Percentiles rank a stretch among this genome's conserved stretches.
Conservation (phyloP, 306 rosid genomes). For the Sesbania bispinosa region DNA sequence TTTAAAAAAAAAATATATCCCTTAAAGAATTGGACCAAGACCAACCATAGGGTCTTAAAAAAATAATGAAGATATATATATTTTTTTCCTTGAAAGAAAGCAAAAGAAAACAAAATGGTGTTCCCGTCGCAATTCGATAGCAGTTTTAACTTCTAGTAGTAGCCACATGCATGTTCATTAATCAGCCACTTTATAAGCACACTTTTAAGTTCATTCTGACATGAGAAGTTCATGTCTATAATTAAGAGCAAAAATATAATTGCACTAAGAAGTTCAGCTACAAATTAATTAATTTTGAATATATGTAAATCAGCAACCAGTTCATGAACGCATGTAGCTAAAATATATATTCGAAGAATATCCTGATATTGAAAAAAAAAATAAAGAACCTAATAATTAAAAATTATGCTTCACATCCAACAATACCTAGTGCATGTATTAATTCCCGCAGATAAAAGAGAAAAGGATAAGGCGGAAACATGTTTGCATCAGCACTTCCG, state of each 20-base stretch:
- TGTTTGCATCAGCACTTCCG: conserved; percentile 27
- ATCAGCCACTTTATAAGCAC: conserved; percentile 19
- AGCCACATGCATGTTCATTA: conserved; percentile 15
- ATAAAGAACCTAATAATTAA: not conserved
- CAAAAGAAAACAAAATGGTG: not conserved
- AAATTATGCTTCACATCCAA: conserved; percentile 26
- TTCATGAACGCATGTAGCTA: too few relatives aligned
- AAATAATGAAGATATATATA: not conserved
- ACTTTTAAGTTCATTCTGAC: conserved; percentile 27
- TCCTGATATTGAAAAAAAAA: not conserved
- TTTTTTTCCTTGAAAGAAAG: not conserved
- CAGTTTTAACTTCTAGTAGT: conserved; percentile 17
- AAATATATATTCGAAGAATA: not conserved
- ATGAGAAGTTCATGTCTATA: conserved; percentile 16
- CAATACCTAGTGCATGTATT: conserved; percentile 33
- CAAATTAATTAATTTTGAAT: too few relatives aligned
- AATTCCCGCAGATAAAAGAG: not conserved
- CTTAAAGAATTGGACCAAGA: not conserved
- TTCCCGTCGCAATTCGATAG: not conserved
- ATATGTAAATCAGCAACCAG: too few relatives aligned
- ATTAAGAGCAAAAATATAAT: too few relatives aligned
- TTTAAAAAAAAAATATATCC: not conserved
- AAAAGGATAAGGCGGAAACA: conserved; percentile 23
- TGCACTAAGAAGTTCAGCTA: too few relatives aligned
- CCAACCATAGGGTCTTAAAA: not conserved